Conservation (phyloP, 805 yeast species). For the Ogataea populi-albae region DNA sequence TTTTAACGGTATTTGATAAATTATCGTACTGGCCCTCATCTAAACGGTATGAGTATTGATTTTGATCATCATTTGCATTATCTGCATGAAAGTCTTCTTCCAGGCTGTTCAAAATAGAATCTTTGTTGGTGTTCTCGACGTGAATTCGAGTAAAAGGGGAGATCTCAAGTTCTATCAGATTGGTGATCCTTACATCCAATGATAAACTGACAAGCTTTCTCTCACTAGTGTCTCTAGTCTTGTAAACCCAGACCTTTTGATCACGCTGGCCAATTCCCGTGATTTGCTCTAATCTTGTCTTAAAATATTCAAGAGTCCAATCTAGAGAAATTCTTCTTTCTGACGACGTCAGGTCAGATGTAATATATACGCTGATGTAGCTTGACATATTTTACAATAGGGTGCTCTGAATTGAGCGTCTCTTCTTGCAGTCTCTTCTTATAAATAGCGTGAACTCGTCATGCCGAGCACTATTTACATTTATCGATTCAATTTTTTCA, state of each 20-base stretch:
- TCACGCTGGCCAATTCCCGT: constrained; percentile 68
- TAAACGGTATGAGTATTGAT: constrained; percentile 43
- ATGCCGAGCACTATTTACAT: not conserved
- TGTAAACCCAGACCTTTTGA: constrained; percentile 51
- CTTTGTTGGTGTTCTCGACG: constrained; percentile 54
- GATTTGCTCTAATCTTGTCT: constrained; percentile 56
- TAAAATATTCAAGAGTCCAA: constrained; percentile 57
- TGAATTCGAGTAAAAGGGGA: constrained; percentile 47
- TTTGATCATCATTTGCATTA: constrained; percentile 24
- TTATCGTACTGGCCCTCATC: constrained; percentile 60
- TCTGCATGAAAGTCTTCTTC: constrained; percentile 20
- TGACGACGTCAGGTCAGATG: constrained; percentile 65
- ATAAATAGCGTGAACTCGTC: too few species aligned
- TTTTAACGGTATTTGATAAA: constrained; percentile 59
- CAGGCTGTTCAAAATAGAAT: constrained; percentile 41
- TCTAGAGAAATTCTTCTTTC: constrained; percentile 62
- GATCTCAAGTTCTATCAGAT: constrained; percentile 30
- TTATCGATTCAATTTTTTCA: not conserved
- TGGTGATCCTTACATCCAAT: constrained; percentile 15
- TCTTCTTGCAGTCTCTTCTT: too few species aligned
- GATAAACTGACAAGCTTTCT: constrained; percentile 24
- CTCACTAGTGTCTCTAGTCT: constrained; percentile 37
- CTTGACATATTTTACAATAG: constrained; percentile 5
- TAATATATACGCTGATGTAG: constrained; percentile 49
- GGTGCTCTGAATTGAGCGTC: too few species aligned